phyloP scores from a whole-genome alignment of 768 basidiomycete genomes.

The Mycena albidolilacea region DNA sequence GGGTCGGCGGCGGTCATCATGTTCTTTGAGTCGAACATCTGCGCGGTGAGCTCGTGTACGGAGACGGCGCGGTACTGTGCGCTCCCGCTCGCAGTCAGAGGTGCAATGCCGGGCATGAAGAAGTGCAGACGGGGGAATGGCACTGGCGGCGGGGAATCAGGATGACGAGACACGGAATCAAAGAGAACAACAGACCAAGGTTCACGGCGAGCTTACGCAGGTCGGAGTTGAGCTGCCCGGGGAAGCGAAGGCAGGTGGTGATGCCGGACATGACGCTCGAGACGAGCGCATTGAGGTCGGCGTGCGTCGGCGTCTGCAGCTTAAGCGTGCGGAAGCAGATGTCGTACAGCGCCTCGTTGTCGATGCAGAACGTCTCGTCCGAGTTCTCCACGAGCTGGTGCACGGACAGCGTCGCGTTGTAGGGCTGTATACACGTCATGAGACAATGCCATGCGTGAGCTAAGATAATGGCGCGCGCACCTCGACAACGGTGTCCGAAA shows the following conservation, averaged over 20 bases:
- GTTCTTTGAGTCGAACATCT: conserved; percentile 99
- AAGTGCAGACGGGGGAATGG: conserved; percentile 99
- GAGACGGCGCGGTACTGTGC: conserved; percentile 97
- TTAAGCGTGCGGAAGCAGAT: conserved; percentile 99
- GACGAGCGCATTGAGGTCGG: conserved; percentile 97
- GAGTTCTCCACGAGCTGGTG: conserved; percentile 99
- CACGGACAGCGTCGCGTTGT: conserved; percentile 98
- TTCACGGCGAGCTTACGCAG: conserved; percentile 98
- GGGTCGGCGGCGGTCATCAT: conserved; percentile 99
- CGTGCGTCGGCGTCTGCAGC: conserved; percentile 94
- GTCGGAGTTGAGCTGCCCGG: conserved; percentile 99
- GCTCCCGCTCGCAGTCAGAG: conserved; percentile 93
- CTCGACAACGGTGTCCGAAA: conserved; percentile 99
- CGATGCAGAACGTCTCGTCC: conserved; percentile 99
- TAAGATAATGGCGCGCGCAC: conserved; percentile 48
- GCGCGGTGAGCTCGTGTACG: conserved; percentile 97
- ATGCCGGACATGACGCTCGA: conserved; percentile 99
- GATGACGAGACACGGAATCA: neutral
- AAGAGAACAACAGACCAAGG: conserved; percentile 78
- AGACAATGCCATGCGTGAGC: too few relatives aligned
- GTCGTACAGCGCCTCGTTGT: conserved; percentile 99
- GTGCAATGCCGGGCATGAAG: conserved; percentile 98
- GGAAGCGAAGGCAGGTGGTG: conserved; percentile 99
- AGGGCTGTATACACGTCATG: conserved; percentile 69
- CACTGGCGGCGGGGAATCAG: conserved; percentile 61